Evolutionary conservation across 306 rosid species (phyloP).

Genomic region (Adenanthera pavonina): DNA sequence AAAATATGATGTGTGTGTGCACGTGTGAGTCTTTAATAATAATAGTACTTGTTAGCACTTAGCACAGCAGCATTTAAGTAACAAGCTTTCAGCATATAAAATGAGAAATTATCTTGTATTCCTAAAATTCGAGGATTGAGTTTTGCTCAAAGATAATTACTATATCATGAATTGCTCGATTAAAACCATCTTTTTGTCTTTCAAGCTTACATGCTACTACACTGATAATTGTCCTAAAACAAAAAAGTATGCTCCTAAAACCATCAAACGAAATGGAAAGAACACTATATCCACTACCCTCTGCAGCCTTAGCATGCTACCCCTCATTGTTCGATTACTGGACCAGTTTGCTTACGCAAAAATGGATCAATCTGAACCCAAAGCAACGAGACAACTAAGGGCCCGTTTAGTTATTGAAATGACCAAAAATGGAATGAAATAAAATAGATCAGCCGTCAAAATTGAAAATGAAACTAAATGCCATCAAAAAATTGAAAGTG

Average conservation of each 20-base stretch:
- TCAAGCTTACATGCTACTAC: background rate
- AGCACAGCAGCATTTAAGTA: background rate
- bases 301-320: slow-evolving; percentile 63
- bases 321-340: slow-evolving; percentile 88
- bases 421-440: too few species aligned
- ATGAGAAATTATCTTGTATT: background rate
- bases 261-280: background rate
- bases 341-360: slow-evolving; percentile 86
- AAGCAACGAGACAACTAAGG: slow-evolving; percentile 82
- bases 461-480: too few species aligned
- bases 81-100: background rate
- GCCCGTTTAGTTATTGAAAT: too few species aligned
- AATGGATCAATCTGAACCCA: slow-evolving; percentile 93
- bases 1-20: too few species aligned
- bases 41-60: too few species aligned
- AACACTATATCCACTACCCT: background rate
- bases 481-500: too few species aligned
- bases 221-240: background rate
- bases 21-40: too few species aligned
- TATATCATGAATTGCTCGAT: background rate
- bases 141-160: background rate
- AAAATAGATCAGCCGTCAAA: too few species aligned
- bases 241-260: background rate
- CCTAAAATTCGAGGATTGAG: background rate
- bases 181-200: background rate